Percentiles rank a stretch among this genome's conserved stretches.
phyloP scores from a whole-genome alignment of 805 yeast genomes.

The Candida piceae region DNA sequence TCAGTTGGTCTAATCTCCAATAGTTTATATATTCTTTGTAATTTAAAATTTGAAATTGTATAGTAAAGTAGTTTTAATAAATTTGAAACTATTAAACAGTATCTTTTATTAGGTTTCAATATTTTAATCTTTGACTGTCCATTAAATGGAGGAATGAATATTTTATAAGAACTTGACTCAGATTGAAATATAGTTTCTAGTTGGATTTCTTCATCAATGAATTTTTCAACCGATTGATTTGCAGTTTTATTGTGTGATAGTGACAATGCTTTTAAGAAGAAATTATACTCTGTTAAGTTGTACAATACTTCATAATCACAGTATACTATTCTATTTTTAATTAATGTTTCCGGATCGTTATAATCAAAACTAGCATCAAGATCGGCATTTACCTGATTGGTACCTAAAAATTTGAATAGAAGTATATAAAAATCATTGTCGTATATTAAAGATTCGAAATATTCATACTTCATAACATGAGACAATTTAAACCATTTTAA shows the following conservation, averaged over 20 bases:
- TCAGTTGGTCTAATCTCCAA: slow-evolving; percentile 63
- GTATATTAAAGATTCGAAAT: slow-evolving; percentile 61
- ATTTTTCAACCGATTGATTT: slow-evolving; percentile 4
- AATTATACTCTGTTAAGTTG: slow-evolving; percentile 22
- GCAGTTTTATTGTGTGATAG: slow-evolving; percentile 8
- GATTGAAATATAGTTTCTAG: slow-evolving; percentile 16
- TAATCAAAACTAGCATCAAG: slow-evolving; percentile 22
- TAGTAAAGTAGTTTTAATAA: slow-evolving; percentile 52
- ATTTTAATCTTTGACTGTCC: slow-evolving; percentile 22
- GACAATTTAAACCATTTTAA: slow-evolving; percentile 74
- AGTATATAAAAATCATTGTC: slow-evolving; percentile 57
- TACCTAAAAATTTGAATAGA: slow-evolving; percentile 30
- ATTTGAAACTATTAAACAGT: slow-evolving; percentile 44
- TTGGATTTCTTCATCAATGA: slow-evolving; percentile 8
- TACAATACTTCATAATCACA: slow-evolving; percentile 29
- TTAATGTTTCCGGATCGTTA: slow-evolving; percentile 21
- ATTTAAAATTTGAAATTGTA: slow-evolving; percentile 53
- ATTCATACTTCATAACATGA: slow-evolving; percentile 77
- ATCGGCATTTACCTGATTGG: slow-evolving; percentile 26
- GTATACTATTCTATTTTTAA: slow-evolving; percentile 27
- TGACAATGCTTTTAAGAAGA: slow-evolving; percentile 19
- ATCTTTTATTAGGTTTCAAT: slow-evolving; percentile 31
- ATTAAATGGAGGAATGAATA: slow-evolving; percentile 26
- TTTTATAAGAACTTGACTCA: slow-evolving; percentile 8
- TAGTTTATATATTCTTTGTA: slow-evolving; percentile 66